Evolutionary conservation across 148 eudicot species (phyloP), one percentile per base, ranked within the genome.

Genomic region (Vaccinium darrowii): DNA sequence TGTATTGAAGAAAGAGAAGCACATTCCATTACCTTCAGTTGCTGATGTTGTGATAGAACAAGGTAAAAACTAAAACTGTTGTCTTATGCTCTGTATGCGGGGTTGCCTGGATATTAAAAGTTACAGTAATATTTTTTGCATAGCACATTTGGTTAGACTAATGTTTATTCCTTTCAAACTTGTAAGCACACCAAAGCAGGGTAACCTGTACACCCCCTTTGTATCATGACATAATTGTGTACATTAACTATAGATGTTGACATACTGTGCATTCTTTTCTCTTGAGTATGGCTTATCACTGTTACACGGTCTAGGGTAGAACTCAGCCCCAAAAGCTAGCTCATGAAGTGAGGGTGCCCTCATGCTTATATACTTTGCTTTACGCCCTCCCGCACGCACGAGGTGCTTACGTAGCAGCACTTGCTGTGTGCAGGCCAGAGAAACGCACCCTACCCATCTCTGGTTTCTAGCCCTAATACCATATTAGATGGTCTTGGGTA

Each of bases 31-130:
- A 87, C 93, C 95, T 77, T 92, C 96, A 15, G 98, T 94, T 76
- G 91, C 94, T 39, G 98, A 94, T 84, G 89, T 95, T 90, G 94
- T 94, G 25, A 89, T 95, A 78, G 96, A 95, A 90, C 98, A 95
- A 90, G 98, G 98, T 94, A 90, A 43, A 43, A 43, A 43, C 47
- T 43, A 4, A n/a, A 7, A 63, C 36, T 21, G 30, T 69, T 69
- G 74, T 39, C 39, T 69, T 30, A 69, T 27, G 74, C 36, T 25
- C 74, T 69, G 16, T 69, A 69, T 69, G 43, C 39, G 5, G 39
- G 18, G 16, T 30, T 30, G 18, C 74, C 18, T 69, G 18, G 1
- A 69, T 69, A 65, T 43, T 43, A 43, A 4, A 5, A 43, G 39
- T 36, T 36, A 36, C 39, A 3, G 6, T 65, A 65, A 13, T 65